Base-by-base conservation (phyloP, 208 protist genomes). In the Herpetomonas samuelpessoai region DNA sequence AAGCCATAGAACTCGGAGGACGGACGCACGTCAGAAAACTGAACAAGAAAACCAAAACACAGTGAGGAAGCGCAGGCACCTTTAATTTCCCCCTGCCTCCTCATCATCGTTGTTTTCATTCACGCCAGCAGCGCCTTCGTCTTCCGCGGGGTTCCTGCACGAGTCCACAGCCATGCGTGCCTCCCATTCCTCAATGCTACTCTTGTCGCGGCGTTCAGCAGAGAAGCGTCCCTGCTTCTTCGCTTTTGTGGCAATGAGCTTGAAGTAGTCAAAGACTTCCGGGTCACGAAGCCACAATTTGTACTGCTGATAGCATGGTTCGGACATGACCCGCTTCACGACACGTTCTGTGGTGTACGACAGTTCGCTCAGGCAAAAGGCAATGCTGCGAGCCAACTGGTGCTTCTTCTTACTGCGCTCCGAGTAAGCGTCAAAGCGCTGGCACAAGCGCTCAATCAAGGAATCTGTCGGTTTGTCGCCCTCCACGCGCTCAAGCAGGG, bases 401-500 rank as follows among this genome's bases (percentile, higher is more conserved):
- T 60, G 77, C 54, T 81, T 88, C 57, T 82, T 87, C 58, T 80
- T 85, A 54, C 80, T 80, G 26, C 81, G 79, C 68, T 93, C 86
- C 3, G 81, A 83, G 69, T 81, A 96, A 12, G 82, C 38, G 48
- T 84, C 80, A 63, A 96, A 96, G 48, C 90, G 83, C 62, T 88
- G 81, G 61, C 84, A 93, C 19, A 96, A 74, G 10, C 84, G 73
- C n/a, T 92, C 84, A 53, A 96, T 84, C 22, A 96, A 73, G 10
- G 89, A 96, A 22, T 93, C 86, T 1, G 84, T 88, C n/a, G 84
- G 86, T 62, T 93, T 93, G 69, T 96, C 90, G 0, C 85, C 85
- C 62, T 93, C 90, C 10, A 96, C 90, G 22, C 83, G 76, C 74
- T 96, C 90, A 46, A 96, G 71, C 28, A 96, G 65, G 4, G 77